Evolutionary conservation across 768 basidiomycete species (phyloP).

Genomic region (Russula abietina): DNA sequence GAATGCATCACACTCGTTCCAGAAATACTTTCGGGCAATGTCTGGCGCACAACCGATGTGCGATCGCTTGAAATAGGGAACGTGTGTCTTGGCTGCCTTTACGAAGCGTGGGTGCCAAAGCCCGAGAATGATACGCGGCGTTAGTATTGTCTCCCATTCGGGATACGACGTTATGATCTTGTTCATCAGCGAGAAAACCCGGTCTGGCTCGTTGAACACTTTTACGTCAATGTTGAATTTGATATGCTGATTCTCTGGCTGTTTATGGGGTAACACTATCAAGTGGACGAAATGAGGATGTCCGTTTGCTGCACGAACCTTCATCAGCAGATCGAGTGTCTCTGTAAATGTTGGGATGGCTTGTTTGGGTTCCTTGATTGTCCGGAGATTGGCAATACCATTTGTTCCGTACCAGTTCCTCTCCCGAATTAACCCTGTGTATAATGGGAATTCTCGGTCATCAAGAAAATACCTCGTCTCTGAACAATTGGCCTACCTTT

Average conservation of each 20-base stretch:
- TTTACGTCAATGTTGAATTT: slow-evolving; percentile 92
- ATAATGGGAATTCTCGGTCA: slow-evolving; percentile 24
- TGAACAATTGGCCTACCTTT: slow-evolving; percentile 40
- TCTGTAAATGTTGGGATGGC: slow-evolving; percentile 86
- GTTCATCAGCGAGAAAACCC: slow-evolving; percentile 79
- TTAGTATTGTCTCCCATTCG: slow-evolving; percentile 68
- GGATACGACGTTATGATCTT: slow-evolving; percentile 54
- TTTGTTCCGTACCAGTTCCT: slow-evolving; percentile 42
- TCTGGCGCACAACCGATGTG: slow-evolving; percentile 74
- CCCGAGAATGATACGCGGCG: slow-evolving; percentile 74
- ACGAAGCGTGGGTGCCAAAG: slow-evolving; percentile 93
- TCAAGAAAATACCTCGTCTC: not conserved
- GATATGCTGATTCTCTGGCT: slow-evolving; percentile 73
- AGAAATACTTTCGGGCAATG: slow-evolving; percentile 82
- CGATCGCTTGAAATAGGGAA: slow-evolving; percentile 80
- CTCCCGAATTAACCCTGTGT: slow-evolving; percentile 50
- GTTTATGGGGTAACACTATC: slow-evolving; percentile 16
- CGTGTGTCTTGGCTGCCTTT: slow-evolving; percentile 58
- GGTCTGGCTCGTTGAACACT: slow-evolving; percentile 82
- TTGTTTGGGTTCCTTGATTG: slow-evolving; percentile 76
- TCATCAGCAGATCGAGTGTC: slow-evolving; percentile 76
- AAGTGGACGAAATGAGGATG: not conserved
- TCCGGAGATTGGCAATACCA: slow-evolving; percentile 73
- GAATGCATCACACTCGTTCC: slow-evolving; percentile 80
- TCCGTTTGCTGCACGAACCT: slow-evolving; percentile 37